These are phyloP conservation scores for Pythium graminicola DNA, from an alignment of 352 stramenopile species.

Conservation along the genomic window DNA sequence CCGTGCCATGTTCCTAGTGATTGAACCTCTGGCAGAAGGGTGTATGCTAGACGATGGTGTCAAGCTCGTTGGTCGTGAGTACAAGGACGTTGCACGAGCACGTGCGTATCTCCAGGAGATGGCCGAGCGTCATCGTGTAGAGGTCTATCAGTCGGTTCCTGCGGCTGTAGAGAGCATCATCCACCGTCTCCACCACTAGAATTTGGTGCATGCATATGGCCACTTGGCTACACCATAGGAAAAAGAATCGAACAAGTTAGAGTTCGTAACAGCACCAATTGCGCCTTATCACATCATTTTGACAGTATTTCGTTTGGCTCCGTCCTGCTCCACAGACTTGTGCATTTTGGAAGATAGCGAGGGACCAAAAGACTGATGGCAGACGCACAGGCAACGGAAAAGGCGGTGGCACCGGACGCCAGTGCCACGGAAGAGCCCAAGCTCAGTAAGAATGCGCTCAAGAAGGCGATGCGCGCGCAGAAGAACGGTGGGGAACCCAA, in stretches of 20 bases:
- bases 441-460: conserved; percentile 95
- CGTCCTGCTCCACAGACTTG: conserved; percentile 14
- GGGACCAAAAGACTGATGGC: conserved; percentile 11
- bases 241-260: conserved; percentile 5
- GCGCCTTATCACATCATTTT: background rate
- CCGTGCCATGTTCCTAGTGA: conserved; percentile 67
- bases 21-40: conserved; percentile 63
- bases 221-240: conserved; percentile 11
- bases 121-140: conserved; percentile 70
- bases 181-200: conserved; percentile 35
- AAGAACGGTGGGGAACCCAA: conserved; percentile 85
- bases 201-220: background rate
- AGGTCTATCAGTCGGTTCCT: conserved; percentile 61
- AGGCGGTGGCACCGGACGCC: conserved; percentile 12
- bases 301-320: no score
- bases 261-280: conserved; percentile 4
- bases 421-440: conserved; percentile 41
- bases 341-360: conserved; percentile 17
- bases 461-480: conserved; percentile 88
- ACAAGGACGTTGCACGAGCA: conserved; percentile 73
- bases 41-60: conserved; percentile 48
- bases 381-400: conserved; percentile 16
- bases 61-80: conserved; percentile 50
- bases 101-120: conserved; percentile 81
- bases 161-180: conserved; percentile 61